A percentile compares a stretch with the other conserved stretches of the same genome.
phyloP scores from a whole-genome alignment of 306 rosid genomes.

The Castanea crenata region DNA sequence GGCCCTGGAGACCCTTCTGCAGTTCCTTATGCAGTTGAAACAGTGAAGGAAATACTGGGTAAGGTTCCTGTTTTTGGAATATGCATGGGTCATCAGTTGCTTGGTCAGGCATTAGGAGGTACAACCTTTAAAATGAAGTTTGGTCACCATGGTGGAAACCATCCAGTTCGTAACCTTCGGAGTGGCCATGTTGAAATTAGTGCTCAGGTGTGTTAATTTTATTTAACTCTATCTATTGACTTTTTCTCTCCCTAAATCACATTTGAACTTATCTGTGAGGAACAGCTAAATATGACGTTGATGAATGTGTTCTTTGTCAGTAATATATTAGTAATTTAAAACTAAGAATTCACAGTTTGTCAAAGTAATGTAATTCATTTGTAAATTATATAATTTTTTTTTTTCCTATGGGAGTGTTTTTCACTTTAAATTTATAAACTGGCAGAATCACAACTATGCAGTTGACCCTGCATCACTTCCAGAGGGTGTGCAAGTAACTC shows the following conservation, averaged over 20 bases:
- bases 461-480: conserved; percentile 83
- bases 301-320: neutral
- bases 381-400: neutral
- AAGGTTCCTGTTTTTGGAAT: conserved; percentile 93
- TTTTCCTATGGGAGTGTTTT: neutral
- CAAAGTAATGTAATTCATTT: neutral
- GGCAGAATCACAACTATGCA: conserved; percentile 91
- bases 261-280: too few relatives aligned
- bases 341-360: neutral
- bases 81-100: conserved; percentile 97
- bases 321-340: neutral
- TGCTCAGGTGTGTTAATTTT: conserved; percentile 61
- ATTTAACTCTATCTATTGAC: neutral
- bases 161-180: conserved; percentile 80
- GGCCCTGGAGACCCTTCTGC: conserved; percentile 99
- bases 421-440: conserved; percentile 5
- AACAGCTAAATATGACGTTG: too few relatives aligned
- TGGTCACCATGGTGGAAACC: conserved; percentile 98
- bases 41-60: conserved; percentile 75
- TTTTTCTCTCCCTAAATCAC: neutral
- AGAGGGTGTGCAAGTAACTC: neutral
- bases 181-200: conserved; percentile 82
- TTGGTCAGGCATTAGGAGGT: conserved; percentile 96
- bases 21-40: conserved; percentile 92
- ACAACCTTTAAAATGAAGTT: conserved; percentile 92